These are phyloP conservation scores for Stylosanthes scabra DNA, from an alignment of 331 rosid species.

Conservation along the genomic window DNA sequence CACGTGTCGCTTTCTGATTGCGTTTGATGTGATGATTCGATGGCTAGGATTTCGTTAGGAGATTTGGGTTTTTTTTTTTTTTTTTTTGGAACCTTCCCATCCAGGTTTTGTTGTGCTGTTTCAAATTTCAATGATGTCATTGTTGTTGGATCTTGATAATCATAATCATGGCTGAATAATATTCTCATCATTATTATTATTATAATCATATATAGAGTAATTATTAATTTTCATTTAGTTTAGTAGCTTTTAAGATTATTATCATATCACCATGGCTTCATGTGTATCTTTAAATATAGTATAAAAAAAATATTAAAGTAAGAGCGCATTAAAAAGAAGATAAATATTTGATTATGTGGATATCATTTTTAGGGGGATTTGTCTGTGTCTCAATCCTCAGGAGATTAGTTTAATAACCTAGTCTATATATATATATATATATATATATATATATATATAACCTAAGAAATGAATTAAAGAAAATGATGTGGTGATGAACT, in stretches of 20 bases:
- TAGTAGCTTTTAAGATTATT: too few relatives aligned
- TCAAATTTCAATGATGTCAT: not conserved
- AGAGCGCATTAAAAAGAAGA: not conserved
- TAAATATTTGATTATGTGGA: not conserved
- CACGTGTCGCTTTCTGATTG: slow-evolving; percentile 46
- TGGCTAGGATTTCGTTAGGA: slow-evolving; percentile 33
- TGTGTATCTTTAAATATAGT: not conserved
- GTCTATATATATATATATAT: too few relatives aligned
- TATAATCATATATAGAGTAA: too few relatives aligned
- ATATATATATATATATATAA: too few relatives aligned
- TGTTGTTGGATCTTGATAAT: not conserved
- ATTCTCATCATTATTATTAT: not conserved
- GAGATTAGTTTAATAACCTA: not conserved
- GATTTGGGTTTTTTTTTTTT: slow-evolving; percentile 2
- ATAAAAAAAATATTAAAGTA: not conserved
- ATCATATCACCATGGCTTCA: not conserved
- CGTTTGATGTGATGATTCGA: not conserved
- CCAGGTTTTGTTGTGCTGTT: not conserved
- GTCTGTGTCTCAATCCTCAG: not conserved
- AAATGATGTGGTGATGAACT: not conserved
- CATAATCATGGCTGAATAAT: not conserved
- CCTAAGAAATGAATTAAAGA: not conserved
- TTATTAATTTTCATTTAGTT: too few relatives aligned
- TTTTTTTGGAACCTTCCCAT: slow-evolving; percentile 24
- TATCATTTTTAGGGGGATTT: not conserved